These are phyloP conservation scores for Boletus patriciae DNA, from an alignment of 768 basidiomycete species.

Conservation along the genomic window DNA sequence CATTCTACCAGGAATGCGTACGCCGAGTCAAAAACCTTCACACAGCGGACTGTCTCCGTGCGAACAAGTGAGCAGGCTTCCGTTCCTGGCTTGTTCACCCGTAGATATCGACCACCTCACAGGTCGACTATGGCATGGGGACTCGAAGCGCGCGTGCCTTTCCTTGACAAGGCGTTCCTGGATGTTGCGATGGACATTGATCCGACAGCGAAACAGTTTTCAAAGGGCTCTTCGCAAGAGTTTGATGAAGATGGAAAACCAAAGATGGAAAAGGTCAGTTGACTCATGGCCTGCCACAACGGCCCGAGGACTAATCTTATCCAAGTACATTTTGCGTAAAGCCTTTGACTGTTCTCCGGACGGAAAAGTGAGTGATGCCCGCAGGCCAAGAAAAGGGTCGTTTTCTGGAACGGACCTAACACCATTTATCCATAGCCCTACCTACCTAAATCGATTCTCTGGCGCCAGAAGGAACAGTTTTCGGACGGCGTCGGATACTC, in stretches of 20 bases:
- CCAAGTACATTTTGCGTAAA: constrained; percentile 89
- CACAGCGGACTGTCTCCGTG: constrained; percentile 94
- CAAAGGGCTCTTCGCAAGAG: constrained; percentile 71
- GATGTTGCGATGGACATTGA: constrained; percentile 92
- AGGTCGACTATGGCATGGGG: constrained; percentile 99
- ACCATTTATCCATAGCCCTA: constrained; percentile 59
- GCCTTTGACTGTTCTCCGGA: constrained; percentile 88
- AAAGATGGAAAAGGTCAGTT: constrained; percentile 88
- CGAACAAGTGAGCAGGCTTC: constrained; percentile 78
- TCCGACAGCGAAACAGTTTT: constrained; percentile 85
- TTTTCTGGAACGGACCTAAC: background rate
- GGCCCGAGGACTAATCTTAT: constrained; percentile 12
- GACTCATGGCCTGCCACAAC: background rate
- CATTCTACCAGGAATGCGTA: constrained; percentile 95
- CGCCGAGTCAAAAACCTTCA: constrained; percentile 97
- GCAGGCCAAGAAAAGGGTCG: background rate
- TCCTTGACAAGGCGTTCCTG: constrained; percentile 96
- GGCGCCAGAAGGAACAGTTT: constrained; percentile 99
- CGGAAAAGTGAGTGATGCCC: constrained; percentile 53
- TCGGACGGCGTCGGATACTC: constrained; percentile 98
- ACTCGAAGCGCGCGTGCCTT: constrained; percentile 96
- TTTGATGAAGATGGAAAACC: constrained; percentile 84
- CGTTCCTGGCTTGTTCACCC: background rate
- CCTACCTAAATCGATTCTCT: constrained; percentile 89
- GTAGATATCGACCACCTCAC: constrained; percentile 9